These are phyloP conservation scores for Paramyrothecium roridum DNA, from an alignment of 2,329 filamentous ascomycete genomes.

Conservation along the genomic window DNA sequence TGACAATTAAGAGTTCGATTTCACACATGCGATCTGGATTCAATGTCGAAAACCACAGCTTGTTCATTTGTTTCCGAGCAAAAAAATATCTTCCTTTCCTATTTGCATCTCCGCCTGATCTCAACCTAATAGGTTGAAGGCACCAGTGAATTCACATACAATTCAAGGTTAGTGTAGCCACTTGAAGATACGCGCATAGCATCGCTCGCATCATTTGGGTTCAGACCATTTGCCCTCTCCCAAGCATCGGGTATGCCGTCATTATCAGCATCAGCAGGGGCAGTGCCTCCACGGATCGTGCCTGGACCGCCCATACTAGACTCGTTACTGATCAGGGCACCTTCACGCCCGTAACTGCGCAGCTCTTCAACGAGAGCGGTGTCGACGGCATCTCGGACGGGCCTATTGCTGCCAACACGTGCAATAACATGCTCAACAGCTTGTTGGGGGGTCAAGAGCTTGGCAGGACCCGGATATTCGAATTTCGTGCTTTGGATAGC, in stretches of 20 bases:
- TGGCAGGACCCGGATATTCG: slow-evolving; percentile 38
- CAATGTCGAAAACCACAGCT: too few relatives aligned
- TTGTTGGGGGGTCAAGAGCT: slow-evolving; percentile 31
- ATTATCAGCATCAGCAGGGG: slow-evolving; percentile 39
- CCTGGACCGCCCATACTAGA: slow-evolving; percentile 37
- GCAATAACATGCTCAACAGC: slow-evolving; percentile 36
- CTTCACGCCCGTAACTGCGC: slow-evolving; percentile 39
- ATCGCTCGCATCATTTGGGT: slow-evolving; percentile 34
- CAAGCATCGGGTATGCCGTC: slow-evolving; percentile 49
- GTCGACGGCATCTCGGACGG: slow-evolving; percentile 40
- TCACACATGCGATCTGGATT: too few relatives aligned
- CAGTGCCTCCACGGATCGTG: slow-evolving; percentile 31
- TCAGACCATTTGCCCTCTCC: slow-evolving; percentile 38
- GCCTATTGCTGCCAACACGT: slow-evolving; percentile 36
- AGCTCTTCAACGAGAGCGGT: slow-evolving; percentile 37
- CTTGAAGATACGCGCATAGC: slow-evolving; percentile 35
- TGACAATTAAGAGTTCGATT: too few relatives aligned
- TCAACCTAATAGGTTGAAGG: not conserved
- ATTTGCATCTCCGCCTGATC: too few relatives aligned
- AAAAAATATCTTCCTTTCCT: too few relatives aligned
- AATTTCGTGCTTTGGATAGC: slow-evolving; percentile 35
- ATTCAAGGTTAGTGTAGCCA: slow-evolving; percentile 44
- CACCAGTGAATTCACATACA: slow-evolving; percentile 47
- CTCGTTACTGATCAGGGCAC: slow-evolving; percentile 43
- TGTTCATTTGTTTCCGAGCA: too few relatives aligned